Percentiles rank a stretch among this genome's conserved stretches.
Evolutionary conservation across 805 yeast genomes (phyloP).

Genomic region (Alloascoidea hylecoeti): DNA sequence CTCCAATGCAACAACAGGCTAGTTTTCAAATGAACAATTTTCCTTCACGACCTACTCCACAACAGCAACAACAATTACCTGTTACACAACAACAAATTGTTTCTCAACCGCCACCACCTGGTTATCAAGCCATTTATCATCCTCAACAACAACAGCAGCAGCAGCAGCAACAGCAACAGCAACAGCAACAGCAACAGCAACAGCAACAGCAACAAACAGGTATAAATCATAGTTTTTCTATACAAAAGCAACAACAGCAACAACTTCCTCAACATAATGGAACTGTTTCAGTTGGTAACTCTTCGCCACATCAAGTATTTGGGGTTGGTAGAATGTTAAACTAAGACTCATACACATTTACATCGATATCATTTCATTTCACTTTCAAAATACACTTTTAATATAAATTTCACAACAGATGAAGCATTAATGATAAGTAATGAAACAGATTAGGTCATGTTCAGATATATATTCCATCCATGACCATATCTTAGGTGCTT

Average conservation of each 20-base stretch:
- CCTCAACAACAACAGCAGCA: constrained; percentile 1
- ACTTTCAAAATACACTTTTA: too few relatives aligned
- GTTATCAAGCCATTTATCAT: too few relatives aligned
- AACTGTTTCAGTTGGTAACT: neutral
- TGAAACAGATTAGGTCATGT: too few relatives aligned
- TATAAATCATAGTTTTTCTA: neutral
- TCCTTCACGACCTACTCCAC: neutral
- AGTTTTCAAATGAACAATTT: neutral
- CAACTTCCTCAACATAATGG: neutral
- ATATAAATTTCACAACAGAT: too few relatives aligned
- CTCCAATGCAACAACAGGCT: neutral
- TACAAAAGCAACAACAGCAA: neutral
- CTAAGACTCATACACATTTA: too few relatives aligned
- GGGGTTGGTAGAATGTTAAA: constrained; percentile 1
- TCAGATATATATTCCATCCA: too few relatives aligned
- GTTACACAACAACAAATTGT: neutral
- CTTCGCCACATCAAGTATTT: neutral
- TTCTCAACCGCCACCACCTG: too few relatives aligned
- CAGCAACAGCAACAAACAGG: neutral
- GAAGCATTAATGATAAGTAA: too few relatives aligned
- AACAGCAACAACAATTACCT: neutral
- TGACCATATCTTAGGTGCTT: too few relatives aligned
- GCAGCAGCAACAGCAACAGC: constrained; percentile 1
- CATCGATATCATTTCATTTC: too few relatives aligned
- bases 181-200: neutral